phyloP scores from a whole-genome alignment of 139 green algal species.

The Raphidocelis subcapitata region DNA sequence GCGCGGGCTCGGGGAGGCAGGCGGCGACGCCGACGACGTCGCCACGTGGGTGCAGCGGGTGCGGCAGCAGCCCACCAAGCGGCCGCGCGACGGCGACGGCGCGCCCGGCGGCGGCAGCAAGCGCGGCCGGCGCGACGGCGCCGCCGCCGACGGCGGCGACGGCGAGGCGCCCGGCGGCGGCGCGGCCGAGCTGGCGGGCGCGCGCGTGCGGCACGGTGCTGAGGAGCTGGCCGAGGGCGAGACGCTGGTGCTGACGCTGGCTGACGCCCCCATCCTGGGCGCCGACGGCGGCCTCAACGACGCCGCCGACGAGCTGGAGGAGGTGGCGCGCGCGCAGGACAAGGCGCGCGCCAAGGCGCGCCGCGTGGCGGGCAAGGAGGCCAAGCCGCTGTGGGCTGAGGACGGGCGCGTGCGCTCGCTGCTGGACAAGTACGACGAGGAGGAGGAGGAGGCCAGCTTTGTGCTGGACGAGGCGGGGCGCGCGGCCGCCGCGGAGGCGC shows the following conservation, averaged over 20 bases:
- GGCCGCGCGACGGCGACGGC: too few relatives aligned
- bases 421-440: conserved; percentile 89
- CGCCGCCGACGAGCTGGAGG: conserved; percentile 81
- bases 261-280: conserved; percentile 78
- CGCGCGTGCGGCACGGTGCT: conserved; percentile 44
- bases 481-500: conserved; percentile 31
- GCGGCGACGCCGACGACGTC: neutral
- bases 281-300: conserved; percentile 64
- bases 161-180: conserved; percentile 32
- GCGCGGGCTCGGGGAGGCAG: neutral
- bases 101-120: too few relatives aligned
- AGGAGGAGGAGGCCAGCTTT: conserved; percentile 67
- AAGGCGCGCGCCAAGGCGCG: conserved; percentile 66
- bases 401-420: conserved; percentile 64
- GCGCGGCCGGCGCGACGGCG: conserved; percentile 7
- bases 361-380: conserved; percentile 60
- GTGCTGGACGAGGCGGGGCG: conserved; percentile 48
- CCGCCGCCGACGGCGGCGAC: conserved; percentile 48
- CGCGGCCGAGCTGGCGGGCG: conserved; percentile 50
- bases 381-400: conserved; percentile 81
- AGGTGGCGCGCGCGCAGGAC: conserved; percentile 77
- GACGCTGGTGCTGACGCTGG: conserved; percentile 84
- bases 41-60: too few relatives aligned
- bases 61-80: too few relatives aligned
- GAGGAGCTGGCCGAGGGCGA: conserved; percentile 71